Conservation (phyloP, 208 protist genomes). For the Entamoeba histolytica region DNA sequence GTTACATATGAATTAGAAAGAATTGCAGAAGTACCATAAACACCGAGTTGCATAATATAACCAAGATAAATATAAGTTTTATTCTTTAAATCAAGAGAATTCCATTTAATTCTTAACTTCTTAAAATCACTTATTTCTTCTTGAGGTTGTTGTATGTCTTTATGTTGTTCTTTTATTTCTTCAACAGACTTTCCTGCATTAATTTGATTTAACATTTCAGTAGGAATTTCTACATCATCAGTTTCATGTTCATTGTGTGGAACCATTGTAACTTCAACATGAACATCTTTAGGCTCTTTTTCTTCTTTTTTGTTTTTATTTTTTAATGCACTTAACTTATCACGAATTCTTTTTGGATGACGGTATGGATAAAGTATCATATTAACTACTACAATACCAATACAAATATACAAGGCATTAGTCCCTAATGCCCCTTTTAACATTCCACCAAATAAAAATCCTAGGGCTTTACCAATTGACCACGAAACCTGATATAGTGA, state of each 20-base stretch:
- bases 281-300: background rate
- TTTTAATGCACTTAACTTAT: background rate
- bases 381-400: background rate
- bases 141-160: background rate
- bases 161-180: background rate
- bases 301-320: background rate
- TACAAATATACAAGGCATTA: background rate
- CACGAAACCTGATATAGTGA: background rate
- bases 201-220: background rate
- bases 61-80: background rate
- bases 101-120: background rate
- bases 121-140: background rate
- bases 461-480: background rate
- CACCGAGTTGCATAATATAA: background rate
- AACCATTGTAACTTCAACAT: background rate
- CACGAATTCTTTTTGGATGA: background rate
- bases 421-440: background rate
- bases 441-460: background rate
- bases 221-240: background rate
- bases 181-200: background rate
- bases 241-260: background rate
- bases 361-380: background rate
- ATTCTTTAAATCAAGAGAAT: background rate
- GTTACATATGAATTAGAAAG: background rate
- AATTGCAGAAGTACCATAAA: background rate